These are phyloP conservation scores for Agrocybe pediades DNA, from an alignment of 768 basidiomycete species.

Conservation along the genomic window DNA sequence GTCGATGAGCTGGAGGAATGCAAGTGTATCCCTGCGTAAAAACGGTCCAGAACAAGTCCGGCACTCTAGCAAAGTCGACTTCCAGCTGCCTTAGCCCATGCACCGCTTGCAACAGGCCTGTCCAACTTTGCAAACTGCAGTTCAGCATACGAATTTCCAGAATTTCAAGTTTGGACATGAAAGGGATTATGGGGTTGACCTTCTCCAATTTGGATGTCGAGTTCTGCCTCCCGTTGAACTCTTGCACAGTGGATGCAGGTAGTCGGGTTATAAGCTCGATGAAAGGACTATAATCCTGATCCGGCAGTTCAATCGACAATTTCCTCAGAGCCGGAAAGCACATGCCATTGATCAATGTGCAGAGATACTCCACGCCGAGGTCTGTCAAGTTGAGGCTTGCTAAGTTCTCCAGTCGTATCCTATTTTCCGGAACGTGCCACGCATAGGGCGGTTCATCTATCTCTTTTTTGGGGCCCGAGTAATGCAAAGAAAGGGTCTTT, in stretches of 20 bases:
- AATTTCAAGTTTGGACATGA: conserved; percentile 32
- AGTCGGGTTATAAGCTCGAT: conserved; percentile 36
- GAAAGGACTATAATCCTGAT: conserved; percentile 54
- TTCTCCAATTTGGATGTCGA: neutral
- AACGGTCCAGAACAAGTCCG: conserved; percentile 31
- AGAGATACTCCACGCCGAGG: conserved; percentile 56
- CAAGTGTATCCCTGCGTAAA: conserved; percentile 21
- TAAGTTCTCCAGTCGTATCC: conserved; percentile 39
- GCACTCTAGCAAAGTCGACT: conserved; percentile 41
- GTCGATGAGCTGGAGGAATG: neutral
- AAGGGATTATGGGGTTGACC: conserved; percentile 28
- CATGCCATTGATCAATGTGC: conserved; percentile 46
- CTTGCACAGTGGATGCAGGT: conserved; percentile 1
- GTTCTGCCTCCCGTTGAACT: neutral
- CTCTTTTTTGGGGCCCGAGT: conserved; percentile 52
- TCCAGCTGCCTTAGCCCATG: conserved; percentile 38
- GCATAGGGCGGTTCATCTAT: conserved; percentile 34
- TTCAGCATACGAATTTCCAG: conserved; percentile 45
- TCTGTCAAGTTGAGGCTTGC: conserved; percentile 52
- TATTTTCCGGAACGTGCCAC: conserved; percentile 35
- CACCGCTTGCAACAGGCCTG: conserved; percentile 34
- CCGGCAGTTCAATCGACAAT: conserved; percentile 54
- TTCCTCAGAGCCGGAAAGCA: conserved; percentile 43
- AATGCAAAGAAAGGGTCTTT: conserved; percentile 51
- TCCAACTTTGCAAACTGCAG: conserved; percentile 36